Evolutionary conservation across 2,329 filamentous ascomycete genomes (phyloP).

Genomic region (Coniochaeta prunicola): DNA sequence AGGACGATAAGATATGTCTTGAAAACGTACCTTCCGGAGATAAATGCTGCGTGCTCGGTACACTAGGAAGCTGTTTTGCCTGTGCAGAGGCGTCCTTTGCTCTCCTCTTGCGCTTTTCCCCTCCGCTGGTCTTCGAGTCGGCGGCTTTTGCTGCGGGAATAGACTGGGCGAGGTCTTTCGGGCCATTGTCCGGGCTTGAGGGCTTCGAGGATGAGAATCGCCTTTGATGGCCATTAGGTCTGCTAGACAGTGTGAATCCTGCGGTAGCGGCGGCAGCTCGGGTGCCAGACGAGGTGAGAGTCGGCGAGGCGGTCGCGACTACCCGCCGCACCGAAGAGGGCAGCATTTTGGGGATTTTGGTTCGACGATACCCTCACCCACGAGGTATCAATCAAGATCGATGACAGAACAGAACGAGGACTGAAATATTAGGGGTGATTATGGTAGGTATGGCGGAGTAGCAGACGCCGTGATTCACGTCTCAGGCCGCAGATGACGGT

Average conservation of each 20-base stretch:
- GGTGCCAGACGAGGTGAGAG: constrained; percentile 34
- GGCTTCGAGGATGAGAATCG: constrained; percentile 56
- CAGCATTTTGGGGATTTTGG: constrained; percentile 34
- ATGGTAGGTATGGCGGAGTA: background rate
- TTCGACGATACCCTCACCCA: background rate
- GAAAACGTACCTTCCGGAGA: constrained; percentile 52
- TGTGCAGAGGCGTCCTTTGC: constrained; percentile 38
- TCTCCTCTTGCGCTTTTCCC: constrained; percentile 53
- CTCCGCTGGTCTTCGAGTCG: constrained; percentile 31
- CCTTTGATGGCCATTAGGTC: constrained; percentile 38
- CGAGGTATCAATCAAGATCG: background rate
- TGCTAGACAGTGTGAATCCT: constrained; percentile 26
- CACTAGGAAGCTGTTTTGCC: constrained; percentile 57
- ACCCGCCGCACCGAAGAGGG: constrained; percentile 50
- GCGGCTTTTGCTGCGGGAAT: constrained; percentile 38
- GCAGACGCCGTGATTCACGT: background rate
- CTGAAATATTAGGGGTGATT: background rate
- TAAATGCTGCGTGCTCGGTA: constrained; percentile 68
- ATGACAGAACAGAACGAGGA: background rate
- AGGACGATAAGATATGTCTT: background rate
- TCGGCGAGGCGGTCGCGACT: constrained; percentile 34
- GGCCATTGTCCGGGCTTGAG: constrained; percentile 51
- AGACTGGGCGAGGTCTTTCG: constrained; percentile 42
- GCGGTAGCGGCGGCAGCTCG: constrained; percentile 24
- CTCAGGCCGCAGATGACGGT: background rate